Evolutionary conservation across 176 grass and related monocot genomes (phyloP), one percentile per base, ranked within the genome.

Genomic region (Areca catechu): DNA sequence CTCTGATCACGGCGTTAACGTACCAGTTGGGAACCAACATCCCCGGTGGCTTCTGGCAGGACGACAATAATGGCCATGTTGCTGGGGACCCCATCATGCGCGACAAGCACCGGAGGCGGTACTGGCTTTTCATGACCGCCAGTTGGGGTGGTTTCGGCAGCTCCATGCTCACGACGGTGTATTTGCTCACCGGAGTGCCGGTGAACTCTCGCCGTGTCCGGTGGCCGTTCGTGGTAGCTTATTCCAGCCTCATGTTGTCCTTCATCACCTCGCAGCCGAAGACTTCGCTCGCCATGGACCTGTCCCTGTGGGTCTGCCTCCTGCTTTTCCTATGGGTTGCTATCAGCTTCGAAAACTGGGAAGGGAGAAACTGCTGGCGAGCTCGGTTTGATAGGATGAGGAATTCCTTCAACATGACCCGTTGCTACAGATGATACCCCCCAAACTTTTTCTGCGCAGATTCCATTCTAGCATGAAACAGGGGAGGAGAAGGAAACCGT

Each of bases 11-110:
- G 7, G 49, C 74, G 65, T 74, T 86, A 23, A 78, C 78, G 1
- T 86, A 86, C 70, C 70, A 78, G 61, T 19, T 86, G 47, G 84
- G 78, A 21, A 78, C 60, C 29, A 78, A 53, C 65, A 56, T 75
- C 60, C 74, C 78, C 4, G 78, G 84, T 20, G 84, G 78, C 0
- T 86, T 58, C 56, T 82, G 78, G 77, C 83, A 85, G 70, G 74
- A 82, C 16, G 60, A 65, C 9, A 4, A 25, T 3, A 4, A 37
- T 7, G 16, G 4, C 14, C 48, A 71, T 70, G 22, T 0, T 50
- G 75, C 84, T 51, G 84, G 79, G 22, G 66, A 87, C 22, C 71
- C 84, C 61, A 78, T 87, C 70, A 82, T 86, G 74, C 78, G 83
- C 48, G 74, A 82, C 61, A 57, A 66, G 56, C 70, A 86, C 25